Evolutionary conservation across 2,329 filamentous ascomycete genomes (phyloP), one percentile per base, ranked within the genome.

Genomic region (Aspergillus quadrilineatus): DNA sequence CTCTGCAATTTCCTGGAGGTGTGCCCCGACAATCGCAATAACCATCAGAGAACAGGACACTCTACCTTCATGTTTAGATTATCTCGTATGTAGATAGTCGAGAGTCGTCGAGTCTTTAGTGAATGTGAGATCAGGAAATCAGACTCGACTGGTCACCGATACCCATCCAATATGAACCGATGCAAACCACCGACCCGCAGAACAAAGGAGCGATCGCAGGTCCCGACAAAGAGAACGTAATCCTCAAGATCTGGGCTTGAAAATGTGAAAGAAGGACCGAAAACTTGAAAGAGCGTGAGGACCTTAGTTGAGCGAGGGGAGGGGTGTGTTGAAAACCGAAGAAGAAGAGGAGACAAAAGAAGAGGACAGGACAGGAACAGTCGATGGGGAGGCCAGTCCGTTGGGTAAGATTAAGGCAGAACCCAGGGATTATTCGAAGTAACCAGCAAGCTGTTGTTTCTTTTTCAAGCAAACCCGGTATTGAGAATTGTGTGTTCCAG

Each of bases 61-160:
- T 49, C 58, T 60, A 66, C 64, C 63, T 67, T 67, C 64, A 66
- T 22, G 22, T 53, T 15, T 17, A 34, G n/a, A 29, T 37, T 46
- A 53, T 49, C 50, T 46, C 14, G 52, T 49, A 49, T 29, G 36
- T n/a, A 55, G 5, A 22, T 14, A 47, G 45, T n/a, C 17, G 45
- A 36, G 6, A 10, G 22, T 29, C 9, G 12, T 42, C 29, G 48
- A 43, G 37, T 17, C 48, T 43, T 28, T 12, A 50, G 37, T 22
- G 14, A 42, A 9, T 17, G 44, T 5, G 46, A 44, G 32, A 22
- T 57, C 29, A 37, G 50, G 34, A 34, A 36, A 34, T 32, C 14
- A 22, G 29, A 49, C 36, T 53, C 26, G 55, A 57, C 55, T 34
- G 45, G 50, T 57, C 51, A 57, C 47, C 57, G 30, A 30, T 36